Base-by-base conservation (phyloP, 176 grass and related monocot genomes). In the Carex myosuroides region DNA sequence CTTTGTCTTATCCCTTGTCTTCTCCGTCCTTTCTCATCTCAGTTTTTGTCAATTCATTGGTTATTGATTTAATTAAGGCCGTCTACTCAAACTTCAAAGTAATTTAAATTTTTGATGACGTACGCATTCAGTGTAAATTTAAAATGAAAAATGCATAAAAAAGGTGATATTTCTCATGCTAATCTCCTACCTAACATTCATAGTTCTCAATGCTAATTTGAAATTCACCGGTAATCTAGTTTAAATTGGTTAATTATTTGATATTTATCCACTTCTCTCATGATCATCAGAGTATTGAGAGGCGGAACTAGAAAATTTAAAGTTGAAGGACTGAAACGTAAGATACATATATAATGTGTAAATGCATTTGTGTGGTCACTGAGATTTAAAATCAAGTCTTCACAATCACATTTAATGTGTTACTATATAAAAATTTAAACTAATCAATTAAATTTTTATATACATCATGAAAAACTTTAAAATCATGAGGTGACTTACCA, bases 1-100 rank as follows among this genome's bases (percentile, higher is more conserved):
- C 18, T 69, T 81, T 83, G 81, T 83, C 81, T 68, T 52, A 83
- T 83, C 64, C 81, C 42, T 69, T 24, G 81, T 83, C 81, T 68
- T 48, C 17, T 54, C 53, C 81, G 32, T 30, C 14, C 13, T 66
- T 66, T 54, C 13, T 82, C 18, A 82, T 52, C 33, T 82, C 80
- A 82, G 81, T 69, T 66, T 17, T 54, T 3, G 20, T 66, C 61
- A 68, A 30, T 64, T 69, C 64, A 83, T 16, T 66, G 21, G 18
- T 21, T 32, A 44, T 44, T 77, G 12, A 77, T 77, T 77, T 77
- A 53, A 83, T 77, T 77, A 53, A 83, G 6, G 29, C 67, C 37
- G 8, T 14, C 80, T 32, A 65, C 46, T 68, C 80, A 83, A 83
- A 55, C 52, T 32, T 55, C 13, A 24, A 71, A 50, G 57, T 50